Conservation (phyloP, 306 rosid genomes). For the Aeschynomene evenia region DNA sequence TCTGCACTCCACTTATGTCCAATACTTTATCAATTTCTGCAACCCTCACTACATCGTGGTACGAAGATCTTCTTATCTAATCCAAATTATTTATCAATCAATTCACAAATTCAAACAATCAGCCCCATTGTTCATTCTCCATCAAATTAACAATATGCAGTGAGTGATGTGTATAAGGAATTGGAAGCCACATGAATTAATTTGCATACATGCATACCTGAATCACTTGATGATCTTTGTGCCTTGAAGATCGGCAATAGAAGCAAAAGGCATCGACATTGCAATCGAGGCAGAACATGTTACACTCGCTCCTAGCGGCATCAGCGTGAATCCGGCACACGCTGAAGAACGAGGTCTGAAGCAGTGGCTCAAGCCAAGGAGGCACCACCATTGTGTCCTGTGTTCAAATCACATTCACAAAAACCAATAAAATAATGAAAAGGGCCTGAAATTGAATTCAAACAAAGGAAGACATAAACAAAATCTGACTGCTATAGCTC, state of each 20-base stretch:
- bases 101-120: too few relatives aligned
- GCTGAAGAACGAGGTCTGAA: constrained; percentile 67
- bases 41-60: constrained; percentile 92
- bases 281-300: constrained; percentile 92
- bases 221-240: constrained; percentile 89
- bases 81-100: not conserved
- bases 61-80: constrained; percentile 87
- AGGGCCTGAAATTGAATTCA: not conserved
- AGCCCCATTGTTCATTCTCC: not conserved
- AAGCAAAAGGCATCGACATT: constrained; percentile 77
- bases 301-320: constrained; percentile 77
- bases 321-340: constrained; percentile 72
- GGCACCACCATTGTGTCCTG: constrained; percentile 81
- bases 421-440: not conserved
- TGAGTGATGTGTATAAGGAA: too few relatives aligned
- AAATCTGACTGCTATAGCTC: not conserved
- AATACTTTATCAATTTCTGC: constrained; percentile 68
- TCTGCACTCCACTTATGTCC: constrained; percentile 87
- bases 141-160: too few relatives aligned
- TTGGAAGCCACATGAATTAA: not conserved
- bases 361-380: constrained; percentile 81
- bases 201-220: constrained; percentile 46
- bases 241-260: constrained; percentile 82
- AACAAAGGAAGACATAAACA: not conserved
- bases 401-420: constrained; percentile 1